phyloP scores from a whole-genome alignment of 106 monocot species.

The Triglochin maritima region DNA sequence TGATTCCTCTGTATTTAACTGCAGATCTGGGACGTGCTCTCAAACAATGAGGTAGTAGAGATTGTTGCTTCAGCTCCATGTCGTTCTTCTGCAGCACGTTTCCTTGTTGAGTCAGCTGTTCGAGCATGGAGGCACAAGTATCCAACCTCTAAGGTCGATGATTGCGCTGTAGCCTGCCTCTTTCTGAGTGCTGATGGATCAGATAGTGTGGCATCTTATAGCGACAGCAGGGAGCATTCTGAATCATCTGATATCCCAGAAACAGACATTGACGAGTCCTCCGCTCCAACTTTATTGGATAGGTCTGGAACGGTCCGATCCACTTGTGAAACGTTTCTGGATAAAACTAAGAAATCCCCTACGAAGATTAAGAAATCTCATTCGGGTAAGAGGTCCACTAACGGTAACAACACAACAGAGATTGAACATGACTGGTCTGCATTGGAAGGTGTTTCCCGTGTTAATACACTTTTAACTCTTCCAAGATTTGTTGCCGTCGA shows the following conservation, averaged over 20 bases:
- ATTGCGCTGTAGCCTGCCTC: constrained; percentile 80
- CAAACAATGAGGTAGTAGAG: constrained; percentile 66
- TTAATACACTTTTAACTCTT: constrained; percentile 39
- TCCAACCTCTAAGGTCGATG: constrained; percentile 77
- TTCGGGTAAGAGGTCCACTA: constrained; percentile 1
- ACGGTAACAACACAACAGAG: background rate
- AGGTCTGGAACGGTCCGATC: constrained; percentile 13
- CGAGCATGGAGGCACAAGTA: constrained; percentile 48
- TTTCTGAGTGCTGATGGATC: constrained; percentile 25
- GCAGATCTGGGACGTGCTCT: constrained; percentile 76
- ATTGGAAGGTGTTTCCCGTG: constrained; percentile 37
- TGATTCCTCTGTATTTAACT: background rate
- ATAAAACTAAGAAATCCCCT: constrained; percentile 2
- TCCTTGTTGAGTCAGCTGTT: constrained; percentile 54
- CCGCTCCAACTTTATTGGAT: constrained; percentile 1
- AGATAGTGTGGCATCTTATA: no score
- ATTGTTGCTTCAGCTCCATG: constrained; percentile 41
- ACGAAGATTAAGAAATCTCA: background rate
- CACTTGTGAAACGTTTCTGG: background rate
- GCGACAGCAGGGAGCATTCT: background rate
- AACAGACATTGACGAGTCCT: constrained; percentile 2
- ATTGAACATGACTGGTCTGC: constrained; percentile 35
- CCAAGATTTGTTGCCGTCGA: constrained; percentile 23
- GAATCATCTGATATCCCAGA: background rate
- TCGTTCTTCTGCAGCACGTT: constrained; percentile 46